These are phyloP conservation scores for Botrytis elliptica DNA, from an alignment of 2,329 filamentous ascomycete species.

Conservation along the genomic window DNA sequence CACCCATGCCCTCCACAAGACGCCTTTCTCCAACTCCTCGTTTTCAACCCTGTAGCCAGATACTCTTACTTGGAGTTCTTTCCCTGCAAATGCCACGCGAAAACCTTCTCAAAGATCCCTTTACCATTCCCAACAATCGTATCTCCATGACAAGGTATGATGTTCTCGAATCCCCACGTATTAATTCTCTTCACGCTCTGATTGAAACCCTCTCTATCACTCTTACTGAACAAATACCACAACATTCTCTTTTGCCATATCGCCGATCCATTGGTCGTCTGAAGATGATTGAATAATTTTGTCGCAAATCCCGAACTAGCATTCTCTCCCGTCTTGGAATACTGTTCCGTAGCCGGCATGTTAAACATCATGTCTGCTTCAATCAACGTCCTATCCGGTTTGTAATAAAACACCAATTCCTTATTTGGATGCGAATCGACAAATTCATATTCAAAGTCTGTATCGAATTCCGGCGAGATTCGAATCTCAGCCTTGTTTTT, in stretches of 20 bases:
- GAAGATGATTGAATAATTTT: constrained; percentile 55
- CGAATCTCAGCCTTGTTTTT: constrained; percentile 50
- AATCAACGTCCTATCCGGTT: constrained; percentile 75
- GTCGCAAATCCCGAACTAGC: constrained; percentile 58
- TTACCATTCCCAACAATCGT: constrained; percentile 74
- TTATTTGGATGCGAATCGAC: constrained; percentile 77
- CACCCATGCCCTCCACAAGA: background rate
- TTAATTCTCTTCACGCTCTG: constrained; percentile 67
- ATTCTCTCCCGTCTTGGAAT: constrained; percentile 55
- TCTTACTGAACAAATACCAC: constrained; percentile 68
- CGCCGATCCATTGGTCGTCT: constrained; percentile 61
- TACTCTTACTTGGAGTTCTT: constrained; percentile 23
- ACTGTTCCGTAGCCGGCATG: constrained; percentile 83
- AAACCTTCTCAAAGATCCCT: constrained; percentile 71
- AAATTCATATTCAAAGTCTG: constrained; percentile 83
- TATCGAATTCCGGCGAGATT: constrained; percentile 76
- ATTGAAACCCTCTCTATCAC: constrained; percentile 67
- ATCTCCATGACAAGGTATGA: constrained; percentile 94
- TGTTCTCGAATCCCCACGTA: constrained; percentile 77
- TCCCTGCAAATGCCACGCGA: constrained; percentile 74
- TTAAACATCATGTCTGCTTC: constrained; percentile 93
- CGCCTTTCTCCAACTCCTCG: background rate
- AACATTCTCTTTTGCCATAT: constrained; percentile 75
- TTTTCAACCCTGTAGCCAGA: background rate
- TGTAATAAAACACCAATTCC: constrained; percentile 85